phyloP scores from a whole-genome alignment of 495 filamentous ascomycete genomes.

The Penicillium diatomitis region DNA sequence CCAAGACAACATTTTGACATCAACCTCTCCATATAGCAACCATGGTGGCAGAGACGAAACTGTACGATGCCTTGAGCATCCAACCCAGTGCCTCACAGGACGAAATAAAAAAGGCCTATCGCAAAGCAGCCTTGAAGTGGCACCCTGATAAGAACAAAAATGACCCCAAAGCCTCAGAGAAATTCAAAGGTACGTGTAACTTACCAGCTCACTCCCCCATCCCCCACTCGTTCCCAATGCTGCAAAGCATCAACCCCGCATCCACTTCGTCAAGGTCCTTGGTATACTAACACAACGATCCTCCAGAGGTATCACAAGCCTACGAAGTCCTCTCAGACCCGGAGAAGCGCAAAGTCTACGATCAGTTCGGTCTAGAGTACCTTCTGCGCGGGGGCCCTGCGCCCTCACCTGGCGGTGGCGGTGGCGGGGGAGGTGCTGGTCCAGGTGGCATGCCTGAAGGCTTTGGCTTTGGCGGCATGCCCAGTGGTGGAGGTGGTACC shows the following conservation, averaged over 20 bases:
- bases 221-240: neutral
- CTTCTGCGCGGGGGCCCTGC: conserved; percentile 74
- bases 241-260: conserved; percentile 5
- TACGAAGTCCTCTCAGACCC: conserved; percentile 97
- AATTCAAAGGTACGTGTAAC: conserved; percentile 60
- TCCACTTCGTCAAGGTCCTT: neutral
- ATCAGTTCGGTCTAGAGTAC: conserved; percentile 90
- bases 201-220: too few species aligned
- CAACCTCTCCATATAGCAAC: conserved; percentile 10
- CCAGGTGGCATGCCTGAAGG: conserved; percentile 51
- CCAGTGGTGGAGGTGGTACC: conserved; percentile 42
- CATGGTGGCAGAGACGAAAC: conserved; percentile 82
- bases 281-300: conserved; percentile 6
- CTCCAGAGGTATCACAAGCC: conserved; percentile 75
- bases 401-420: conserved; percentile 47
- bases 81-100: conserved; percentile 75
- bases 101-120: conserved; percentile 97
- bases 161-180: conserved; percentile 71
- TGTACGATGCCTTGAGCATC: conserved; percentile 71
- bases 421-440: conserved; percentile 30
- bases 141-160: conserved; percentile 98
- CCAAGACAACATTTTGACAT: neutral
- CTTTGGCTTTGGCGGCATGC: conserved; percentile 46
- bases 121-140: conserved; percentile 81
- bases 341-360: conserved; percentile 93